phyloP scores from a whole-genome alignment of 2,329 filamentous ascomycete species.

The Curvularia lunata region DNA sequence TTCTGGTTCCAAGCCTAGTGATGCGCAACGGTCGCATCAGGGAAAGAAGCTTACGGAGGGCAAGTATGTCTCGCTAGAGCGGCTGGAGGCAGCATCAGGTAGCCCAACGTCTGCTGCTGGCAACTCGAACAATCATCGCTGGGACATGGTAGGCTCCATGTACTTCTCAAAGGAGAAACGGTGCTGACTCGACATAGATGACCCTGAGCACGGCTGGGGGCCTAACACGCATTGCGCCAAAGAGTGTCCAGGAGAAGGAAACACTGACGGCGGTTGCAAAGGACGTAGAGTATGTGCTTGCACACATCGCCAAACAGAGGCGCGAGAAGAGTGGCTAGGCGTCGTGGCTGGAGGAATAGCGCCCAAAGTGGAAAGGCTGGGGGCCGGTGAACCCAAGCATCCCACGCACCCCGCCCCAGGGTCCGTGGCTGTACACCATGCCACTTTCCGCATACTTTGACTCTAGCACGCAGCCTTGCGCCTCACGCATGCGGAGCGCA shows the following conservation, averaged over 20 bases:
- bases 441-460: conserved; percentile 19
- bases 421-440: conserved; percentile 28
- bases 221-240: conserved; percentile 59
- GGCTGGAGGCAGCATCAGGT: conserved; percentile 19
- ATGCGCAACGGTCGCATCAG: conserved; percentile 39
- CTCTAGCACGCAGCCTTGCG: conserved; percentile 41
- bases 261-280: conserved; percentile 24
- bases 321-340: background rate
- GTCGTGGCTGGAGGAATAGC: background rate
- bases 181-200: conserved; percentile 65
- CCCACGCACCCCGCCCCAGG: background rate
- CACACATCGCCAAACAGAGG: conserved; percentile 21
- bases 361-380: conserved; percentile 4
- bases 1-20: conserved; percentile 14
- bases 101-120: background rate
- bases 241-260: conserved; percentile 31
- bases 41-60: conserved; percentile 62
- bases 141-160: conserved; percentile 65
- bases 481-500: conserved; percentile 19
- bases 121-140: conserved; percentile 55
- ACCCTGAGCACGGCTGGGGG: conserved; percentile 75
- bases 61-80: conserved; percentile 69
- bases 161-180: background rate
- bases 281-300: conserved; percentile 29
- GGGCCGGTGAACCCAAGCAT: conserved; percentile 9